phyloP scores from a whole-genome alignment of 306 rosid species.

The Potentilla sterilis region DNA sequence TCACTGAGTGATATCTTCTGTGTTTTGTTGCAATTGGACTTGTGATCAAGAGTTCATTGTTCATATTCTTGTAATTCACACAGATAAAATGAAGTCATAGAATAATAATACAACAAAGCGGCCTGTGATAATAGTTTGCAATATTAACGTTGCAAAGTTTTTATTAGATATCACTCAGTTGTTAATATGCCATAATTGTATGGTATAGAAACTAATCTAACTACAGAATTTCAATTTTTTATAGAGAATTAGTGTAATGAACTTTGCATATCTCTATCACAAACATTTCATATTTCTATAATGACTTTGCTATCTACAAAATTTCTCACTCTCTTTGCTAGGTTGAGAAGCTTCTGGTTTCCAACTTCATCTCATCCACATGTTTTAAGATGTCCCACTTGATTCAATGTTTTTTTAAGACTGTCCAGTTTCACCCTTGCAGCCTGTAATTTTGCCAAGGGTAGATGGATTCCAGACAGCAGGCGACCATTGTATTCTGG shows the following conservation, averaged over 20 bases:
- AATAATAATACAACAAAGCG: not conserved
- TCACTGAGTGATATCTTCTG: not conserved
- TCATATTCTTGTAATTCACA: not conserved
- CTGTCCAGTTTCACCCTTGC: slow-evolving; percentile 34
- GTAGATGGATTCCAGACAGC: slow-evolving; percentile 81
- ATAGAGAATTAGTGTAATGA: not conserved
- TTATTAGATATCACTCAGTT: not conserved
- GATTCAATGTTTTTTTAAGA: slow-evolving; percentile 11
- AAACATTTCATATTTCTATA: not conserved
- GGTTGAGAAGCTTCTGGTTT: not conserved
- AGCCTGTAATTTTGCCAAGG: slow-evolving; percentile 87
- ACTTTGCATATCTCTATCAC: no score
- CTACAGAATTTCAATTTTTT: not conserved
- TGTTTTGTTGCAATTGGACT: not conserved
- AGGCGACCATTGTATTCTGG: slow-evolving; percentile 80
- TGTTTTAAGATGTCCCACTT: not conserved
- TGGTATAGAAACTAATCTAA: not conserved
- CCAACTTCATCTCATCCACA: not conserved
- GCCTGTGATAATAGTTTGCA: not conserved
- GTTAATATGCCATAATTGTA: not conserved
- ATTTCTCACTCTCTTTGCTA: not conserved
- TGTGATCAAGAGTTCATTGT: not conserved
- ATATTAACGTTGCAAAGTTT: not conserved
- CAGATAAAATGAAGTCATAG: not conserved
- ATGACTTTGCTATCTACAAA: not conserved